Evolutionary conservation across 371 early-diverging fungal species (phyloP).

Genomic region (Mucor lusitanicus): DNA sequence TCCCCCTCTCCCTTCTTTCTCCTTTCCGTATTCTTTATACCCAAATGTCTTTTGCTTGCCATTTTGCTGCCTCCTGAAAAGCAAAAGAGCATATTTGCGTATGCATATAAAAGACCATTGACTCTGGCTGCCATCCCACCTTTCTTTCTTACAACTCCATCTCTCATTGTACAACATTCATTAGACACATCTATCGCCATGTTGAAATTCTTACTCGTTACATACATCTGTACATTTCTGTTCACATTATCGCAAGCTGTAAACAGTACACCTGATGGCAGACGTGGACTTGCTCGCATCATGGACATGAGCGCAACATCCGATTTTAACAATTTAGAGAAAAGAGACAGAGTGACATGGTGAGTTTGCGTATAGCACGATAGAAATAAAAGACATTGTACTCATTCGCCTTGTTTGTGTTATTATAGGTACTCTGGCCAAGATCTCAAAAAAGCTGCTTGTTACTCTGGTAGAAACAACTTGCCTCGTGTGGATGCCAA

Average conservation of each 20-base stretch:
- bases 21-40: not conserved
- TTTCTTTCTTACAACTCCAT: not conserved
- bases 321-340: conserved; percentile 7
- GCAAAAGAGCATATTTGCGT: not conserved
- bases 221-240: not conserved
- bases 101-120: not conserved
- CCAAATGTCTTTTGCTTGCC: not conserved
- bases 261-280: conserved; percentile 10
- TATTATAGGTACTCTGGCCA: conserved; percentile 29
- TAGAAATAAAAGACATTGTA: not conserved
- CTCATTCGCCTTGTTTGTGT: not conserved
- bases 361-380: no score
- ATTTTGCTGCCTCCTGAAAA: not conserved
- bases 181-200: not conserved
- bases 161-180: not conserved
- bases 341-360: conserved; percentile 28
- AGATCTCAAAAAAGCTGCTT: conserved; percentile 36
- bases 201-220: not conserved
- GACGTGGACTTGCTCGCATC: conserved; percentile 18
- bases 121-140: not conserved
- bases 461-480: conserved; percentile 30
- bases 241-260: conserved; percentile 4
- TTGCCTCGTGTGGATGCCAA: conserved; percentile 25
- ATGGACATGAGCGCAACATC: conserved; percentile 13
- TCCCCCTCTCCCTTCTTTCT: not conserved